Percentiles rank a stretch among this genome's conserved stretches.
Conservation (phyloP, 2,329 filamentous ascomycete species). For the Phaeophleospora eucalypticola region DNA sequence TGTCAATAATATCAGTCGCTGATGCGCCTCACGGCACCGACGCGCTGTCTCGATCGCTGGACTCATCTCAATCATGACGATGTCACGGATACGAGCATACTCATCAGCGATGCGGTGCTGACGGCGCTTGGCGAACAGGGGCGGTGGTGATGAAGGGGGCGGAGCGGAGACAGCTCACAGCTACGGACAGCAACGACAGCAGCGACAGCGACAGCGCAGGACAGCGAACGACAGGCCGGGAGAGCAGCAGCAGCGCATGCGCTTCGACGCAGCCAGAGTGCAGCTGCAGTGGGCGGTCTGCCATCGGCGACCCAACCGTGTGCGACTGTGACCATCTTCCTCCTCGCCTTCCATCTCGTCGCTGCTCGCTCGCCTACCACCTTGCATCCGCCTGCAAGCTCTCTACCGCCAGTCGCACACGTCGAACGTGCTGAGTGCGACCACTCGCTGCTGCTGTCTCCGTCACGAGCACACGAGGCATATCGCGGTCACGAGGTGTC, state of each 20-base stretch:
- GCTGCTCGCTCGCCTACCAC: too few species aligned
- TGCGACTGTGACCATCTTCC: too few species aligned
- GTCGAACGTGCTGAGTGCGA: slow-evolving; percentile 14
- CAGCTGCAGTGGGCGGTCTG: neutral
- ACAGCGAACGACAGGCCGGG: too few species aligned
- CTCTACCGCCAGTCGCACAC: slow-evolving; percentile 14
- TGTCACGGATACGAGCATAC: neutral
- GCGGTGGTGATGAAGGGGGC: neutral
- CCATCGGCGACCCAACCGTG: slow-evolving; percentile 4
- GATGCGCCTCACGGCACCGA: neutral
- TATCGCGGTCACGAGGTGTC: slow-evolving; percentile 12
- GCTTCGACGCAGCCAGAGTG: too few species aligned
- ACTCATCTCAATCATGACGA: too few species aligned
- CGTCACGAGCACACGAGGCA: too few species aligned
- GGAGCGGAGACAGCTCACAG: neutral
- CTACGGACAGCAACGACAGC: neutral
- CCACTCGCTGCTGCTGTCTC: too few species aligned
- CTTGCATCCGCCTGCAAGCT: slow-evolving; percentile 11
- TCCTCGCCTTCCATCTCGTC: slow-evolving; percentile 13
- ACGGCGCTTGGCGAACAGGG: too few species aligned
- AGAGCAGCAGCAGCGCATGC: too few species aligned
- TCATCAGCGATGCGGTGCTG: too few species aligned
- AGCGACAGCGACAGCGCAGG: neutral
- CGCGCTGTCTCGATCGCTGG: neutral
- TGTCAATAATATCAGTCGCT: neutral